These are phyloP conservation scores for Penicillium egyptiacum DNA, from an alignment of 495 filamentous ascomycete genomes.

Conservation along the genomic window DNA sequence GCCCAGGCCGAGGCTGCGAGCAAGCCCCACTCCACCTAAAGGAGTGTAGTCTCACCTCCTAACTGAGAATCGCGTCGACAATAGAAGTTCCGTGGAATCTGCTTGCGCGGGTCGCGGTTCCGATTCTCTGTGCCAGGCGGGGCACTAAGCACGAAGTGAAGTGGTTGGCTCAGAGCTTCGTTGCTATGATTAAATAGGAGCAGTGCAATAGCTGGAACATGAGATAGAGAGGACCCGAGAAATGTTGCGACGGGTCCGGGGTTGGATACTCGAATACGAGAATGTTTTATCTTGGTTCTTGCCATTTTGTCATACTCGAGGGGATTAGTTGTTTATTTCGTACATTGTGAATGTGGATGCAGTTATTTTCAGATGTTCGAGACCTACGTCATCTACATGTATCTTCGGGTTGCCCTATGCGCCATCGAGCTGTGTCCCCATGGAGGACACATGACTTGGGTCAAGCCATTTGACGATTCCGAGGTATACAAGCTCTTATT, in stretches of 20 bases:
- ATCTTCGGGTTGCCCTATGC: neutral
- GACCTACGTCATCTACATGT: neutral
- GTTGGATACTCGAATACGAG: constrained; percentile 12
- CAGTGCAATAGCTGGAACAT: constrained; percentile 1
- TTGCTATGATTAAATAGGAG: constrained; percentile 12
- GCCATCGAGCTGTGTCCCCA: neutral
- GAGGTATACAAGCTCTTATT: too few species aligned
- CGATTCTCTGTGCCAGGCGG: constrained; percentile 18
- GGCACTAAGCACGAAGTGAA: constrained; percentile 9
- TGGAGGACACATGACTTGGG: neutral
- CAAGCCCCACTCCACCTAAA: constrained; percentile 47
- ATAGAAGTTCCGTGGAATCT: constrained; percentile 13
- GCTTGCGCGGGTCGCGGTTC: constrained; percentile 14
- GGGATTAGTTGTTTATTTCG: constrained; percentile 7
- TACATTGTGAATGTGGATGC: constrained; percentile 1
- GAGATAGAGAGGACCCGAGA: constrained; percentile 13
- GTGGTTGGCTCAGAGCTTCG: constrained; percentile 15
- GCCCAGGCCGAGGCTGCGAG: constrained; percentile 79
- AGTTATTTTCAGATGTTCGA: neutral
- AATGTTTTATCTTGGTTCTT: constrained; percentile 6
- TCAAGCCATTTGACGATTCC: too few species aligned
- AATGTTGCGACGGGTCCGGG: constrained; percentile 2
- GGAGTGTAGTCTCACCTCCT: neutral
- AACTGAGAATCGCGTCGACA: constrained; percentile 25
- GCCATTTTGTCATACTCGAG: constrained; percentile 3